These are phyloP conservation scores for Emergomyces pasteurianus DNA, from an alignment of 2,329 filamentous ascomycete genomes.

Conservation along the genomic window DNA sequence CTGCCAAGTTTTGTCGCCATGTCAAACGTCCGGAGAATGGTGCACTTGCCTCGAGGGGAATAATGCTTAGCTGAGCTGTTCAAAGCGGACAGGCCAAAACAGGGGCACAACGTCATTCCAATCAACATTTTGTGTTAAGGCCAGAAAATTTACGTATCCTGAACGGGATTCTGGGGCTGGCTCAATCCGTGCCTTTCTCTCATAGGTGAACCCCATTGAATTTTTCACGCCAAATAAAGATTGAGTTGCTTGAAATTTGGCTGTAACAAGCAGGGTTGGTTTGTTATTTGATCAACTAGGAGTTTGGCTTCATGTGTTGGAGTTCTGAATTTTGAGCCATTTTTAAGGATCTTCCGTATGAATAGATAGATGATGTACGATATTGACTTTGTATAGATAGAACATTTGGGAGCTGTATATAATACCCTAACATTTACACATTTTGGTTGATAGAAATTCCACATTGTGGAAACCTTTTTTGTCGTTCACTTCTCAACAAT, in stretches of 20 bases:
- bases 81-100: not conserved
- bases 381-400: not conserved
- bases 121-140: not conserved
- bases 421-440: not conserved
- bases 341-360: not conserved
- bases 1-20: slow-evolving; percentile 6
- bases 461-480: too few relatives aligned
- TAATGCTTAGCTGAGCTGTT: not conserved
- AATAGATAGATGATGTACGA: not conserved
- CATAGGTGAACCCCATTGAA: not conserved
- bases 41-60: not conserved
- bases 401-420: not conserved
- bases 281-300: not conserved
- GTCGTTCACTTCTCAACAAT: too few relatives aligned
- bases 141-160: not conserved
- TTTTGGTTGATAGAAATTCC: not conserved
- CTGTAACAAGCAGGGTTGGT: not conserved
- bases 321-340: not conserved
- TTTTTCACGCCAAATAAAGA: not conserved
- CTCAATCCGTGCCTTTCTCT: not conserved
- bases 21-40: slow-evolving; percentile 7
- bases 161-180: not conserved
- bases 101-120: not conserved
- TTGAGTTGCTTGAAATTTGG: not conserved
- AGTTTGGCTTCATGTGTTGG: not conserved